Evolutionary conservation across 805 yeast species (phyloP), one percentile per base, ranked within the genome.

Genomic region (Candida methanosorbosa): DNA sequence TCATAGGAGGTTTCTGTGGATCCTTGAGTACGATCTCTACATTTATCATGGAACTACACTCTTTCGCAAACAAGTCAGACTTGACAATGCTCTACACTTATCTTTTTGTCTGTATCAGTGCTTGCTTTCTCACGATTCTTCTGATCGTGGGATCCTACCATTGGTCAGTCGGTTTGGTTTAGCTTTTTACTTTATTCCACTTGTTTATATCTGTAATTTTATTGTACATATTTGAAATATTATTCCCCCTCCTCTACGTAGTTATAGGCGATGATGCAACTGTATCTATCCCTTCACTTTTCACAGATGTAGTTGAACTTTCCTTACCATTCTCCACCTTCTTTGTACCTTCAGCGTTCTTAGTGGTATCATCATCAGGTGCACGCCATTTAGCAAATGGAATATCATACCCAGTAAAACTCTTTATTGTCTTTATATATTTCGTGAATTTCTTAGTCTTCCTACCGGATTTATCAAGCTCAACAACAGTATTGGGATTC

Each of bases 71-170:
- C 14, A 9, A 14, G 52, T 50, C 2, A 31, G 56, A 27, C 38
- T 50, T 37, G 34, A 63, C 5, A 26, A 49, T 13, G 40, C 59
- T 38, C 57, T 69, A 75, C 36, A 38, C 54, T 7, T 87, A 87
- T 50, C 80, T 71, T 5, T 18, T 56, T 1, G 36, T 50, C 0
- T 68, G 83, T 13, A 46, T 84, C 2, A 45, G 55, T 2, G 35
- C 60, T 0, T 66, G 79, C 13, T 83, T 72, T 49, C 35, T 57
- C 4, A 23, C 74, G 1, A 57, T 73, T 36, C 54, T 86, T 3
- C 37, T 84, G n/a, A 70, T 77, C 2, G 49, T 81, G 19, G 96
- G 95, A 0, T 60, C 81, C 5, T 84, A 76, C 49, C 65, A 69
- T 27, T 87, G 95, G 95, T 58, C 78, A 0, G 44, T 54, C 5